Base-by-base conservation (phyloP, 1,284 basidiomycete genomes). In the Ustilago cynodontis region DNA sequence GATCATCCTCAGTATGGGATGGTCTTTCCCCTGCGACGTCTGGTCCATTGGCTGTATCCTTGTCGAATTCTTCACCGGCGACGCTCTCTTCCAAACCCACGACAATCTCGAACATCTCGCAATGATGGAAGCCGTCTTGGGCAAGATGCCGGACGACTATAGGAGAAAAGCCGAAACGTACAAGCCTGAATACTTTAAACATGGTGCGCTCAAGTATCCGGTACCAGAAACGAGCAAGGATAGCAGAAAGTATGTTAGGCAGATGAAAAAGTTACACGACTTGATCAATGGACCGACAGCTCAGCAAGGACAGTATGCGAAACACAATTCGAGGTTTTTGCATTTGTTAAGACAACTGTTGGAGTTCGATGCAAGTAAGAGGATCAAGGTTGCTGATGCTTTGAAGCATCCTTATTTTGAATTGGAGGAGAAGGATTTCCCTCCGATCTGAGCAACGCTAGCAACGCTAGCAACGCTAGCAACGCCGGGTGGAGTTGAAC, bases 101-200 rank as follows among this genome's bases (percentile, higher is more conserved):
- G 96, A 99, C 87, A 99, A 99, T 86, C 90, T 99, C 13, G 97
- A 99, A 65, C 97, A 99, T 86, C 91, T 99, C 8, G 97, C 97
- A 49, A 99, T 99, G 97, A 99, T 99, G 97, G 95, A 99, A 87
- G 92, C 93, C 78, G 97, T 99, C 37, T 96, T 99, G 91, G 97
- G 96, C 70, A 93, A 92, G 87, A 95, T 99, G 92, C 94, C 95
- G 0, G 91, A 92, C 51, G 90, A 92, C 5, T 94, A 96, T 86
- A 78, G 87, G 1, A 85, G 88, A 22, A 86, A 86, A 57, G 88
- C 88, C 52, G 85, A 86, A 86, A 80, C 79, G 20, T 91, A 90
- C 65, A 94, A 93, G 83, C 92, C 94, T 16, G 96, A 98, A 83
- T 98, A 93, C 86, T 98, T 99, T 89, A 94, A 93, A 85, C 91